phyloP scores from a whole-genome alignment of 129 eudicot genomes.

The Escallonia herrerae region DNA sequence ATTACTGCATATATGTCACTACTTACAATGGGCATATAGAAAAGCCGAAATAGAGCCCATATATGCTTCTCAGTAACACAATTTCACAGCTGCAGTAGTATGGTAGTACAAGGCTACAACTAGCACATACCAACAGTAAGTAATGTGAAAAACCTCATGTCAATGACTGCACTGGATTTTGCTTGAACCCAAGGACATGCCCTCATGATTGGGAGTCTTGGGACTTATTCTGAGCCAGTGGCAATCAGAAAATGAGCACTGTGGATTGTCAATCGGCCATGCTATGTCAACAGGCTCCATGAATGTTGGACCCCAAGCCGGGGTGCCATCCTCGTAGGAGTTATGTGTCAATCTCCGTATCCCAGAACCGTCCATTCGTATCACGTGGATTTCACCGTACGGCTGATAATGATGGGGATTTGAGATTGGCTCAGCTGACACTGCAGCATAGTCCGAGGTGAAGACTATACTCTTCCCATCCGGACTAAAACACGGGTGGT shows the following conservation, averaged over 20 bases:
- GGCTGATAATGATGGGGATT: slow-evolving; percentile 82
- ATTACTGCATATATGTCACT: too few relatives aligned
- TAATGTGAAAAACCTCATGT: too few relatives aligned
- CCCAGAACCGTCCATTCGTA: slow-evolving; percentile 54
- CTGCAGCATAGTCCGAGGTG: slow-evolving; percentile 83
- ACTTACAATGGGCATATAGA: too few relatives aligned
- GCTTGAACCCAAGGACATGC: too few relatives aligned
- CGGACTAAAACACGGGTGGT: slow-evolving; percentile 90
- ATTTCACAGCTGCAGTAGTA: too few relatives aligned
- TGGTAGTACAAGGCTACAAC: background rate
- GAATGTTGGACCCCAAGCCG: slow-evolving; percentile 66
- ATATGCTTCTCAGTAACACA: too few relatives aligned
- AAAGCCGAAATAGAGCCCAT: too few relatives aligned
- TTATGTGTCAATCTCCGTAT: slow-evolving; percentile 71
- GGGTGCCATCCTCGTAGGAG: slow-evolving; percentile 87
- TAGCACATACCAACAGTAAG: too few relatives aligned
- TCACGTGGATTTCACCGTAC: slow-evolving; percentile 71
- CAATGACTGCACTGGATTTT: too few relatives aligned
- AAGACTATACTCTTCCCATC: slow-evolving; percentile 58
- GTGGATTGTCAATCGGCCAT: slow-evolving; percentile 35
- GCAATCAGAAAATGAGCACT: slow-evolving; percentile 66
- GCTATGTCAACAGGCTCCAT: slow-evolving; percentile 33
- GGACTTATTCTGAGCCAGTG: slow-evolving; percentile 40
- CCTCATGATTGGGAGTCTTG: background rate
- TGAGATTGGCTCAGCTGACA: slow-evolving; percentile 88